These are phyloP conservation scores for Cladorrhinum samala DNA, from an alignment of 495 filamentous ascomycete species.

Conservation along the genomic window DNA sequence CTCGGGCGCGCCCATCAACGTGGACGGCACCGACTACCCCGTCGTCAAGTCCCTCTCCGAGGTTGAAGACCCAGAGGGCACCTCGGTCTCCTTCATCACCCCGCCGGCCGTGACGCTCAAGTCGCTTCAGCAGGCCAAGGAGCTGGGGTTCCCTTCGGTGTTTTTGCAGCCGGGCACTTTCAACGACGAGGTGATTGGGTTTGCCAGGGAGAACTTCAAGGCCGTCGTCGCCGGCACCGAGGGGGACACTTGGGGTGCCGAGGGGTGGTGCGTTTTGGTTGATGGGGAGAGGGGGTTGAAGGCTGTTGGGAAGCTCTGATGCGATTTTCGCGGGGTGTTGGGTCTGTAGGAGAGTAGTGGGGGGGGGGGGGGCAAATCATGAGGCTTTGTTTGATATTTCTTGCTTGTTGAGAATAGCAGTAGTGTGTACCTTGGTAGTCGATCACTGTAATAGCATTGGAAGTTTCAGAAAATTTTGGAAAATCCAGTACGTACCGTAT, in stretches of 20 bases:
- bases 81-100: slow-evolving; percentile 81
- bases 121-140: slow-evolving; percentile 72
- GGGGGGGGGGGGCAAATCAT: too few species aligned
- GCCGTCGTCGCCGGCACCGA: slow-evolving; percentile 65
- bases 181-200: slow-evolving; percentile 64
- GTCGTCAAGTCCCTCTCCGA: slow-evolving; percentile 59
- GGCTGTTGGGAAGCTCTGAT: slow-evolving; percentile 44
- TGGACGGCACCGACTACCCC: slow-evolving; percentile 45
- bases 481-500: too few species aligned
- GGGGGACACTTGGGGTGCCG: slow-evolving; percentile 47
- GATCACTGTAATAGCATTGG: too few species aligned
- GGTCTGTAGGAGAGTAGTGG: too few species aligned
- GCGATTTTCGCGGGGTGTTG: background rate
- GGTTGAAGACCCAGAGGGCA: slow-evolving; percentile 60
- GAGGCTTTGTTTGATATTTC: too few species aligned
- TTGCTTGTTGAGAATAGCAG: too few species aligned
- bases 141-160: slow-evolving; percentile 69
- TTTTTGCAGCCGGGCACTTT: slow-evolving; percentile 93
- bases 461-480: too few species aligned
- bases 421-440: too few species aligned
- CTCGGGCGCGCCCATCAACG: slow-evolving; percentile 50
- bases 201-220: slow-evolving; percentile 57
- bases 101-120: slow-evolving; percentile 65
- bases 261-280: slow-evolving; percentile 90
- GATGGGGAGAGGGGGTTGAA: slow-evolving; percentile 72